A percentile compares a stretch with the other conserved stretches of the same genome.
These are phyloP conservation scores for Aspergillus sp. DNA, from an alignment of 2,329 filamentous ascomycete species.

Conservation along the genomic window DNA sequence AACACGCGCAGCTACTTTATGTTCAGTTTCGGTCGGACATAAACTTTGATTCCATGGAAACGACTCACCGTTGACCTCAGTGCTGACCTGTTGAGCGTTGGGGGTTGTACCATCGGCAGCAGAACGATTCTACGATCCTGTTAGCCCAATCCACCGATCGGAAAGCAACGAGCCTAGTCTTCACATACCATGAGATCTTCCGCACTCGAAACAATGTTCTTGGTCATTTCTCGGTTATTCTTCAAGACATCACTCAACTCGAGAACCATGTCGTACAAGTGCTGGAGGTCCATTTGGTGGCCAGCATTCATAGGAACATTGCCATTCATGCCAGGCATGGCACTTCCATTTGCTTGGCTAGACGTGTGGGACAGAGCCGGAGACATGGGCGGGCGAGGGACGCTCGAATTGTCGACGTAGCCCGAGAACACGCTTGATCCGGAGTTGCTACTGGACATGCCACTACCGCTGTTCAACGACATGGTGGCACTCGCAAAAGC, in stretches of 20 bases:
- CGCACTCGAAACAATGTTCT: constrained; percentile 41
- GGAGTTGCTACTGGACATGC: constrained; percentile 19
- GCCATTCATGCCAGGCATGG: constrained; percentile 31
- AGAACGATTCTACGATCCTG: constrained; percentile 31
- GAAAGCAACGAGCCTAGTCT: not conserved
- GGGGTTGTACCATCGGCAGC: constrained; percentile 33
- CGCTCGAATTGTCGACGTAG: constrained; percentile 26
- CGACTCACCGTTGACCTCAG: constrained; percentile 34
- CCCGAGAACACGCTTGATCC: constrained; percentile 24
- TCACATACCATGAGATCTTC: constrained; percentile 41
- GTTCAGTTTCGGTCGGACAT: not conserved
- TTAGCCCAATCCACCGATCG: constrained; percentile 5
- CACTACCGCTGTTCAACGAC: constrained; percentile 28
- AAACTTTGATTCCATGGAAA: not conserved
- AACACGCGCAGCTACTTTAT: constrained; percentile 36
- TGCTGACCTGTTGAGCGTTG: constrained; percentile 36
- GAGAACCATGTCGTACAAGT: constrained; percentile 43
- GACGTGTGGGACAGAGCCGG: constrained; percentile 24
- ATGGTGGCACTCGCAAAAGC: constrained; percentile 27
- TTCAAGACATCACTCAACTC: constrained; percentile 43
- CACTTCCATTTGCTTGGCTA: constrained; percentile 28
- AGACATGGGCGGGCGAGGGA: constrained; percentile 28
- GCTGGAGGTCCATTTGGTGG: constrained; percentile 45
- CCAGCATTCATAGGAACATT: constrained; percentile 40
- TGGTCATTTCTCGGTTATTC: constrained; percentile 43